phyloP scores from a whole-genome alignment of 1,284 basidiomycete species.

The Papiliotrema flavescens region DNA sequence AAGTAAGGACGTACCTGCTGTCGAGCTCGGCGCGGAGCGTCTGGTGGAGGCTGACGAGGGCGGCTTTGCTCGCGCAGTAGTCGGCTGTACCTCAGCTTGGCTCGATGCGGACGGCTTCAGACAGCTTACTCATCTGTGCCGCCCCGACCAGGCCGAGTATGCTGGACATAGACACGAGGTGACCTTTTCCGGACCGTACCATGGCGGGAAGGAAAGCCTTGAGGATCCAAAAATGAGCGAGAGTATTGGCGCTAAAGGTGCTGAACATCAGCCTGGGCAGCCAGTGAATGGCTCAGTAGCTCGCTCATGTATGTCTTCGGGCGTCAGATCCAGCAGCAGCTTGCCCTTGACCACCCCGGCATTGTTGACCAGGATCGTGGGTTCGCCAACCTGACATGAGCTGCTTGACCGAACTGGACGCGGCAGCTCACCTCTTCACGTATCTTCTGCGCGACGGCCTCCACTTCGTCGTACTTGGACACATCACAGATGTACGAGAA shows the following conservation, averaged over 20 bases:
- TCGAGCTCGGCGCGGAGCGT: slow-evolving; percentile 80
- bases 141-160: slow-evolving; percentile 70
- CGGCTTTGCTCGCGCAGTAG: slow-evolving; percentile 85
- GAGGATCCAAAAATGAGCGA: slow-evolving; percentile 84
- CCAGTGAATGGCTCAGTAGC: neutral
- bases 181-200: slow-evolving; percentile 71
- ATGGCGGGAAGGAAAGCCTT: slow-evolving; percentile 92
- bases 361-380: slow-evolving; percentile 90
- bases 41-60: slow-evolving; percentile 68
- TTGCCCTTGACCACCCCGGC: slow-evolving; percentile 94
- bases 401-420: neutral
- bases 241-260: slow-evolving; percentile 82
- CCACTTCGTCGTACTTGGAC: slow-evolving; percentile 77
- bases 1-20: slow-evolving; percentile 53
- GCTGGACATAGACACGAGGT: slow-evolving; percentile 83
- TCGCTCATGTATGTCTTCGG: slow-evolving; percentile 75
- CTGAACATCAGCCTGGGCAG: slow-evolving; percentile 50
- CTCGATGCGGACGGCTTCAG: neutral
- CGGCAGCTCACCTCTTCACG: slow-evolving; percentile 62
- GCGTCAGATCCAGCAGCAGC: slow-evolving; percentile 69
- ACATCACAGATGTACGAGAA: slow-evolving; percentile 75
- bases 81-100: slow-evolving; percentile 59
- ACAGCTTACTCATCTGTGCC: slow-evolving; percentile 70
- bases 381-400: slow-evolving; percentile 67
- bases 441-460: slow-evolving; percentile 65